Evolutionary conservation across 2,329 filamentous ascomycete species (phyloP).

Genomic region (Pseudopyricularia javanii): DNA sequence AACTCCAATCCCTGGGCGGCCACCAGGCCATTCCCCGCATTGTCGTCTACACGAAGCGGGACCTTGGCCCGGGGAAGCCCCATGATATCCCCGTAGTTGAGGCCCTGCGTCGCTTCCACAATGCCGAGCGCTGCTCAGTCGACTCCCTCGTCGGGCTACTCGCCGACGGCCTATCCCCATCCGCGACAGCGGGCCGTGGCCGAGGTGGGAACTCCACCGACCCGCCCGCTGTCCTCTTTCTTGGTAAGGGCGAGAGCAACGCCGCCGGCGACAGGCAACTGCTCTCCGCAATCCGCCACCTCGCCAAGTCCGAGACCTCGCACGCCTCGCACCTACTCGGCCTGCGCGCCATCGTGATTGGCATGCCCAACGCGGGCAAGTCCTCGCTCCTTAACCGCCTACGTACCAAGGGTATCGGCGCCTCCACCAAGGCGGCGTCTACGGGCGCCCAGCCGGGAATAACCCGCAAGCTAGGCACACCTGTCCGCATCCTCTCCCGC

Average conservation of each 20-base stretch:
- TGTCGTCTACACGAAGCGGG: conserved; percentile 83
- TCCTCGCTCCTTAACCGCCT: conserved; percentile 86
- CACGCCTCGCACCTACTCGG: conserved; percentile 45
- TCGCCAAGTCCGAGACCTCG: conserved; percentile 24
- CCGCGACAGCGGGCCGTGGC: conserved; percentile 13
- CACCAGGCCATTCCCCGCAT: conserved; percentile 55
- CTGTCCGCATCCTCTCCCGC: conserved; percentile 57
- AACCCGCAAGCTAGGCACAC: conserved; percentile 71
- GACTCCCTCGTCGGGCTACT: not conserved
- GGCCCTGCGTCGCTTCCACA: conserved; percentile 24
- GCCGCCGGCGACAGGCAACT: conserved; percentile 22
- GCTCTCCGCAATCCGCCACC: conserved; percentile 34
- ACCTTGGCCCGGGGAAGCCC: conserved; percentile 40
- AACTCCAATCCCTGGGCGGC: conserved; percentile 50
- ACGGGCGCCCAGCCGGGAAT: conserved; percentile 84
- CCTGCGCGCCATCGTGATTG: conserved; percentile 76
- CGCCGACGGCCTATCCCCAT: not conserved
- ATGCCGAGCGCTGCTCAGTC: conserved; percentile 16
- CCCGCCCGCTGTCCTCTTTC: conserved; percentile 16
- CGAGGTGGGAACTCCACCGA: conserved; percentile 17
- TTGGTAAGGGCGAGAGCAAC: conserved; percentile 11
- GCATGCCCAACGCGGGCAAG: conserved; percentile 97
- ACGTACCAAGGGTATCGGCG: conserved; percentile 53
- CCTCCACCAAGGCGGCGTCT: conserved; percentile 52
- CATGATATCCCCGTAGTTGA: conserved; percentile 13